Evolutionary conservation across 2,329 filamentous ascomycete species (phyloP).

Genomic region (Colletotrichum godetiae): DNA sequence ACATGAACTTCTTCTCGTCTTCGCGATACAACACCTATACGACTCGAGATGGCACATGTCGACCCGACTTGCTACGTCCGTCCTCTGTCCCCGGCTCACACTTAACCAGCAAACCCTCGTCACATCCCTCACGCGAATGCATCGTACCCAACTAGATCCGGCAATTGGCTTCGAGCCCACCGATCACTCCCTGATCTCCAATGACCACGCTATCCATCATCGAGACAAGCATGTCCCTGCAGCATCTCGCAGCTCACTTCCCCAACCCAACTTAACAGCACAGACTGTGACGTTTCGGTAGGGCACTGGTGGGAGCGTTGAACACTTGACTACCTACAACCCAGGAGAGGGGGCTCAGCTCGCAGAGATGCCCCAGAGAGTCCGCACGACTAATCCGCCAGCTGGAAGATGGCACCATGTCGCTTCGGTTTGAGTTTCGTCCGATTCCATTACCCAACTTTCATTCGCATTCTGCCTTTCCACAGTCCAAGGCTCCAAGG

Average conservation of each 20-base stretch:
- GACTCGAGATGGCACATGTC: slow-evolving; percentile 26
- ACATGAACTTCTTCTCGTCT: not conserved
- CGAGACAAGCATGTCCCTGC: slow-evolving; percentile 15
- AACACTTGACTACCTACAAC: not conserved
- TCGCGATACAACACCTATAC: not conserved
- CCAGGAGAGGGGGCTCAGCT: not conserved
- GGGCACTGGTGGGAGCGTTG: not conserved
- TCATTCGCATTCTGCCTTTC: not conserved
- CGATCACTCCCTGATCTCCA: not conserved
- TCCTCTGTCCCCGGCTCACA: not conserved
- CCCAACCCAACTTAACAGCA: slow-evolving; percentile 2
- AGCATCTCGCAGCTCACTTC: not conserved
- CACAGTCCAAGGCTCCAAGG: not conserved
- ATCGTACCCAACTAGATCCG: not conserved
- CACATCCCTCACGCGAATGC: not conserved
- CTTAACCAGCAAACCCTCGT: not conserved
- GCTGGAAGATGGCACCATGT: not conserved
- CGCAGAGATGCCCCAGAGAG: not conserved
- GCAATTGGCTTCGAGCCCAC: not conserved
- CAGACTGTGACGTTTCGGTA: slow-evolving; percentile 27
- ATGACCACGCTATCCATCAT: not conserved
- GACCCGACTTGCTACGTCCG: not conserved
- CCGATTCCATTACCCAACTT: not conserved
- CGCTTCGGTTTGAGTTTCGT: slow-evolving; percentile 23
- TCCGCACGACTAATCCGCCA: not conserved